These are phyloP conservation scores for Verticillium nubilum DNA, from an alignment of 2,329 filamentous ascomycete genomes.

Conservation along the genomic window DNA sequence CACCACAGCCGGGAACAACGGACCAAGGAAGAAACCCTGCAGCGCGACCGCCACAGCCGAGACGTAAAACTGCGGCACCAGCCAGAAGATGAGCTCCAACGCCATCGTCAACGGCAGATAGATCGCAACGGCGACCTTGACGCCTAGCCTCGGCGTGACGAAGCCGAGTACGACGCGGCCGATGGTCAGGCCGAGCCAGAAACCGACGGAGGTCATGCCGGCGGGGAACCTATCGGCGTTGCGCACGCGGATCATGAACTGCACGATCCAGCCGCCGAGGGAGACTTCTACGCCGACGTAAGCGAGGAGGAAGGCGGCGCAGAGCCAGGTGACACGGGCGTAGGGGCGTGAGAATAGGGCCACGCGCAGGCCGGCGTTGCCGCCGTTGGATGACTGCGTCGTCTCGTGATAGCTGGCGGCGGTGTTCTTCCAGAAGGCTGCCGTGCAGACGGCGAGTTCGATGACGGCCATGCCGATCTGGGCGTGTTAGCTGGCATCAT, in stretches of 20 bases:
- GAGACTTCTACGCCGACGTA: slow-evolving; percentile 75
- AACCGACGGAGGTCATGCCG: slow-evolving; percentile 72
- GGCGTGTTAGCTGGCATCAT: slow-evolving; percentile 7
- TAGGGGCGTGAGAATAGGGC: slow-evolving; percentile 36
- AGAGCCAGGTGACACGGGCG: slow-evolving; percentile 61
- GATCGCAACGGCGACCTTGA: slow-evolving; percentile 55
- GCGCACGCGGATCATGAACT: slow-evolving; percentile 75
- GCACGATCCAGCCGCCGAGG: slow-evolving; percentile 76
- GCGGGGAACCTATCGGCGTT: slow-evolving; percentile 61
- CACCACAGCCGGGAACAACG: slow-evolving; percentile 68
- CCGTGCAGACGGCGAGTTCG: slow-evolving; percentile 43
- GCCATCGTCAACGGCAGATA: slow-evolving; percentile 62
- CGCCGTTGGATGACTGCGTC: slow-evolving; percentile 14
- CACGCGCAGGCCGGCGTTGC: slow-evolving; percentile 18
- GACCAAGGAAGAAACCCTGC: slow-evolving; percentile 75
- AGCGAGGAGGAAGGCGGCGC: slow-evolving; percentile 64
- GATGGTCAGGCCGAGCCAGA: slow-evolving; percentile 74
- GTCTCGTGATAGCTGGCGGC: slow-evolving; percentile 45
- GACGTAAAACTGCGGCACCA: slow-evolving; percentile 71
- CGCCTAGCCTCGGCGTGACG: slow-evolving; percentile 64
- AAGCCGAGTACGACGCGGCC: slow-evolving; percentile 69
- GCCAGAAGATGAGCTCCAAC: slow-evolving; percentile 72
- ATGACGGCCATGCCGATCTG: slow-evolving; percentile 47
- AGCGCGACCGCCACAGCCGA: slow-evolving; percentile 66
- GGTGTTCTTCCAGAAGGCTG: slow-evolving; percentile 55